Conservation (phyloP, 2,329 filamentous ascomycete genomes). For the Rugonectria rugulosa region DNA sequence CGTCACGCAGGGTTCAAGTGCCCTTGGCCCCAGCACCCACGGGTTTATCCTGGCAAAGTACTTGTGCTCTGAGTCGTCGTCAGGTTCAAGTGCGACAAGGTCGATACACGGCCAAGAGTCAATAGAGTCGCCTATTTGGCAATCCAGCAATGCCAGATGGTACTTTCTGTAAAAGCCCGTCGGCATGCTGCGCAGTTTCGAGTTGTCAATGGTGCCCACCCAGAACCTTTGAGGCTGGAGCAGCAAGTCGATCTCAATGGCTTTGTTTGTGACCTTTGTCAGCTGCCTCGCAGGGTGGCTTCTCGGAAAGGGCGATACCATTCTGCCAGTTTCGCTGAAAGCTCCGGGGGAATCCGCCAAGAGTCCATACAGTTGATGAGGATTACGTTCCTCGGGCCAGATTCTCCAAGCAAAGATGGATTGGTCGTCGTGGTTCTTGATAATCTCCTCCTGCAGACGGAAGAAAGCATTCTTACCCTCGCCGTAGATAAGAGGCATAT, state of each 20-base stretch:
- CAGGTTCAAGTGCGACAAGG: background rate
- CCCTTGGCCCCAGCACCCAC: background rate
- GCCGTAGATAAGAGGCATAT: slow-evolving; percentile 12
- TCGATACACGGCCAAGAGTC: background rate
- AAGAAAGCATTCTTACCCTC: slow-evolving; percentile 9
- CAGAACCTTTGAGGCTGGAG: background rate
- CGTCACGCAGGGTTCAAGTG: background rate
- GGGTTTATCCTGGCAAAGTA: background rate
- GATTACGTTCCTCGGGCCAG: background rate
- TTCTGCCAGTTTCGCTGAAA: background rate
- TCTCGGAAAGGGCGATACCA: background rate
- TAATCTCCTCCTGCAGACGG: slow-evolving; percentile 11
- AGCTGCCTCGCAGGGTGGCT: background rate
- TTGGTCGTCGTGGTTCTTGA: background rate
- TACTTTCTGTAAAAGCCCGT: background rate
- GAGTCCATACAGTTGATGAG: background rate
- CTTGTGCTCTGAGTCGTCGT: background rate
- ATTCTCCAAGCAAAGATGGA: background rate
- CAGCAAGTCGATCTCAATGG: background rate
- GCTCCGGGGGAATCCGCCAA: background rate
- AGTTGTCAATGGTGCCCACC: background rate
- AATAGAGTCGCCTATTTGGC: background rate
- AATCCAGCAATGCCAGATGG: background rate
- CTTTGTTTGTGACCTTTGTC: background rate
- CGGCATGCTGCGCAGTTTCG: background rate